A percentile compares a stretch with the other conserved stretches of the same genome.
These are phyloP conservation scores for Citrus inodora DNA, from an alignment of 345 rosid genomes.

Conservation along the genomic window DNA sequence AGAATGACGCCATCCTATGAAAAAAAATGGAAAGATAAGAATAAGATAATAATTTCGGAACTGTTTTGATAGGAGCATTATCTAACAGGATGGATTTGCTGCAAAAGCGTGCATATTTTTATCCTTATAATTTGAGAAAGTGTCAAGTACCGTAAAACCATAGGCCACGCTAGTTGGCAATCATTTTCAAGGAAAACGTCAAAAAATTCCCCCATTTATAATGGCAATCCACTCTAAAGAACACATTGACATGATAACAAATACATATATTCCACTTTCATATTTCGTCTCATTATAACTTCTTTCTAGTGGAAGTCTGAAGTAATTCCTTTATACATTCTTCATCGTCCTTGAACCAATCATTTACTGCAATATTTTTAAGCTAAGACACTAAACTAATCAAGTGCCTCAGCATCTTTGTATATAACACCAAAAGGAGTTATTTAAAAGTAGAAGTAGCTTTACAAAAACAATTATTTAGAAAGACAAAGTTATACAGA, in stretches of 20 bases:
- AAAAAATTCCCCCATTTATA: not conserved
- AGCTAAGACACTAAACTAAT: not conserved
- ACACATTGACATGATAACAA: not conserved
- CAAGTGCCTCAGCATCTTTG: not conserved
- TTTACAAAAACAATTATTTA: not conserved
- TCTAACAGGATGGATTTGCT: not conserved
- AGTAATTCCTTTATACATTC: not conserved
- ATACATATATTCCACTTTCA: not conserved
- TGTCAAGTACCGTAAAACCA: not conserved
- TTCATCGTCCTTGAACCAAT: not conserved
- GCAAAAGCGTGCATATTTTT: not conserved
- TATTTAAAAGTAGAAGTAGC: not conserved
- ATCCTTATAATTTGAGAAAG: constrained; percentile 2
- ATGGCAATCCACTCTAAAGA: not conserved
- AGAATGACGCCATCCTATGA: constrained; percentile 87
- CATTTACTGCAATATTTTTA: not conserved
- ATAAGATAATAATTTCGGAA: not conserved
- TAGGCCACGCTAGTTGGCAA: not conserved
- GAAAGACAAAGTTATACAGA: not conserved
- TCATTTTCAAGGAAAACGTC: not conserved
- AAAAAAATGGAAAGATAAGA: constrained; percentile 5
- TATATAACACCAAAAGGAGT: not conserved
- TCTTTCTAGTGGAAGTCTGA: not conserved
- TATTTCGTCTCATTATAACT: not conserved
- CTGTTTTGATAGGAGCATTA: not conserved